A percentile compares a stretch with the other conserved stretches of the same genome.
Conservation (phyloP, 495 filamentous ascomycete species). For the Lophium mytilinum region DNA sequence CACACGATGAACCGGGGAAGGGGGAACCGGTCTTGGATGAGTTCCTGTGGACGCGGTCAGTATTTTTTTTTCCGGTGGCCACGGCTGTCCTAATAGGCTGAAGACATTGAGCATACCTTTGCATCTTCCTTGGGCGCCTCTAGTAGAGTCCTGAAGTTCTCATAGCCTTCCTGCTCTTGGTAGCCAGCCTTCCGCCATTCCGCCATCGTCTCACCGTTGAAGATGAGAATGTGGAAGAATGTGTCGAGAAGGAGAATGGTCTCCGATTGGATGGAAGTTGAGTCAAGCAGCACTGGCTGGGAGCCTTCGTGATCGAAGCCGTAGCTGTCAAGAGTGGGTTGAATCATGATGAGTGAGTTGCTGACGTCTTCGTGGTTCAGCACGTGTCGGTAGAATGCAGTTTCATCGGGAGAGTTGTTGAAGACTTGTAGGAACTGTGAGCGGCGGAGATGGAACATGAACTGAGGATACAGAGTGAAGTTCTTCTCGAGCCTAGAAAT, state of each 20-base stretch:
- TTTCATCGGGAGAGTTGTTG: constrained; percentile 99
- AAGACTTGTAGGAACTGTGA: constrained; percentile 99
- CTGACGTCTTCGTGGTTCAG: constrained; percentile 95
- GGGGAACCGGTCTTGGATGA: constrained; percentile 95
- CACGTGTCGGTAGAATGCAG: constrained; percentile 95
- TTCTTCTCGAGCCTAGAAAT: constrained; percentile 77
- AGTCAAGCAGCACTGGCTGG: constrained; percentile 88
- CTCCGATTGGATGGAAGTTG: constrained; percentile 87
- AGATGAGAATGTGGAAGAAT: constrained; percentile 99
- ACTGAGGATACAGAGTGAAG: constrained; percentile 97
- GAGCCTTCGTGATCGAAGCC: constrained; percentile 89
- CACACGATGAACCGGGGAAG: constrained; percentile 98
- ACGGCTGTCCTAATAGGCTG: neutral
- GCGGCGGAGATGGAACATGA: constrained; percentile 98
- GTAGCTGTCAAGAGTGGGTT: constrained; percentile 95
- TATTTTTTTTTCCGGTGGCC: neutral
- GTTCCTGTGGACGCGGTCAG: constrained; percentile 52
- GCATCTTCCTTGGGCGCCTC: constrained; percentile 98
- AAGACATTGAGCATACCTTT: constrained; percentile 51
- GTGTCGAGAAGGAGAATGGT: constrained; percentile 95
- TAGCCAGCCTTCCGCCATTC: constrained; percentile 99
- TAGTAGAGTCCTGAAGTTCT: constrained; percentile 83
- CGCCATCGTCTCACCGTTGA: constrained; percentile 95
- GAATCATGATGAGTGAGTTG: constrained; percentile 97
- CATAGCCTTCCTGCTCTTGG: constrained; percentile 96